Evolutionary conservation across 805 yeast genomes (phyloP).

Genomic region (Metschnikowia peoriensis): DNA sequence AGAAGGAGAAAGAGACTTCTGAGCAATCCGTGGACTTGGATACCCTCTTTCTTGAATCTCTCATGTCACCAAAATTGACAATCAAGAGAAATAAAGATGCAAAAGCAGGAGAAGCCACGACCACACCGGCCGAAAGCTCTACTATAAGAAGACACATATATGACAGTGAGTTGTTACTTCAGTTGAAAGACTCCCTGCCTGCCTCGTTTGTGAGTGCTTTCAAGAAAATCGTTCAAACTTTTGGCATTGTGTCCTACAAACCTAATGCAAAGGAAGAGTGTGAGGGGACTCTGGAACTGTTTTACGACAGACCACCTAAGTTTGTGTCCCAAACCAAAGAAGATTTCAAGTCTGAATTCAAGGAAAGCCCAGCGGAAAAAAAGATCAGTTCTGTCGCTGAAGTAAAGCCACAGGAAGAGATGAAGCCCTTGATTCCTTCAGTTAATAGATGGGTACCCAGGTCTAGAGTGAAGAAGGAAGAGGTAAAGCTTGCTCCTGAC

Average conservation of each 20-base stretch:
- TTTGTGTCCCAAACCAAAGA: too few relatives aligned
- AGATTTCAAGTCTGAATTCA: too few relatives aligned
- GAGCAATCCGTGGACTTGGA: not conserved
- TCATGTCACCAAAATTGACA: not conserved
- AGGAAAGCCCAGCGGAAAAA: conserved; percentile 19
- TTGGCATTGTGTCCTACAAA: not conserved
- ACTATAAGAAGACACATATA: not conserved
- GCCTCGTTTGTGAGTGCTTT: not conserved
- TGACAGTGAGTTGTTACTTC: not conserved
- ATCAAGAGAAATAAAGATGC: not conserved
- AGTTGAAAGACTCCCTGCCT: not conserved
- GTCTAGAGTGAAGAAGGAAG: conserved; percentile 56
- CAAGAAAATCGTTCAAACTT: not conserved
- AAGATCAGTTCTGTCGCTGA: conserved; percentile 43
- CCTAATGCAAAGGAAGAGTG: not conserved
- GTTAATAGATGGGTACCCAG: conserved; percentile 94
- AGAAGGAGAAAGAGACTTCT: not conserved
- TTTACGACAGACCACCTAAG: not conserved
- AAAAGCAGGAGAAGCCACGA: not conserved
- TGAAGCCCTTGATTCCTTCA: conserved; percentile 75
- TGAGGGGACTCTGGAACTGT: not conserved
- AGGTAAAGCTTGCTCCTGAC: conserved; percentile 71
- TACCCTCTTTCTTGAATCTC: not conserved
- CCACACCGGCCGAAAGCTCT: not conserved
- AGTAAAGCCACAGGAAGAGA: conserved; percentile 60